These are phyloP conservation scores for Neofusicoccum laricinum DNA, from an alignment of 2,329 filamentous ascomycete genomes.

Conservation along the genomic window DNA sequence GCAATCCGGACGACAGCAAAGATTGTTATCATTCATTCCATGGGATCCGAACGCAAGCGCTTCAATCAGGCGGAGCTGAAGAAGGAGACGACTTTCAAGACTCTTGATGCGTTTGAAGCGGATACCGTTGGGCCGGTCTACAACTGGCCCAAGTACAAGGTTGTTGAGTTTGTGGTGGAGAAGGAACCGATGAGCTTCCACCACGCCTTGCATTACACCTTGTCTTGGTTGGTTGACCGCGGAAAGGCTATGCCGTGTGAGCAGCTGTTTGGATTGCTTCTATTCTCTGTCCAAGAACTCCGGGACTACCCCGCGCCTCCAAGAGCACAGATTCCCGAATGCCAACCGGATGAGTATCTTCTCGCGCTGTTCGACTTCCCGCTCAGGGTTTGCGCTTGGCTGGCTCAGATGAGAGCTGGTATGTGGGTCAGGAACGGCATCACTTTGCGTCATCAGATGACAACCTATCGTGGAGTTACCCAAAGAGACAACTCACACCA, in stretches of 20 bases:
- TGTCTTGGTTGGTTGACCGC: conserved; percentile 93
- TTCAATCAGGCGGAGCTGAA: conserved; percentile 89
- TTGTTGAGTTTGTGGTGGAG: conserved; percentile 82
- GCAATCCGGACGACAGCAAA: conserved; percentile 76
- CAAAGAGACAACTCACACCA: conserved; percentile 92
- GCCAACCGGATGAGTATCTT: conserved; percentile 71
- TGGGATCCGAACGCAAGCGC: conserved; percentile 81
- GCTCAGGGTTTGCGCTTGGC: conserved; percentile 88
- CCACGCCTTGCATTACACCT: conserved; percentile 90
- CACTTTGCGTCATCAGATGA: conserved; percentile 90
- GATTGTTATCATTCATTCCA: conserved; percentile 81
- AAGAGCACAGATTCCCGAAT: conserved; percentile 59
- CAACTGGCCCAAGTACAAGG: conserved; percentile 50
- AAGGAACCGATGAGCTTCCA: conserved; percentile 94
- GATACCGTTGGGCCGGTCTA: conserved; percentile 46
- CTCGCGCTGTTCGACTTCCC: conserved; percentile 91
- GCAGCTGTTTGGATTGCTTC: conserved; percentile 65
- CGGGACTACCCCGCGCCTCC: conserved; percentile 57
- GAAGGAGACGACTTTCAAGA: conserved; percentile 79
- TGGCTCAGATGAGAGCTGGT: conserved; percentile 95
- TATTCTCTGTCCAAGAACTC: conserved; percentile 70
- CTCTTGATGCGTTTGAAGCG: conserved; percentile 75
- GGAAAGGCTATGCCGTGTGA: conserved; percentile 71
- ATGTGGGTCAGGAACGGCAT: conserved; percentile 99
- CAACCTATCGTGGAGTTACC: conserved; percentile 84